Evolutionary conservation across 306 rosid genomes (phyloP).

Genomic region (Quercus mongolica): DNA sequence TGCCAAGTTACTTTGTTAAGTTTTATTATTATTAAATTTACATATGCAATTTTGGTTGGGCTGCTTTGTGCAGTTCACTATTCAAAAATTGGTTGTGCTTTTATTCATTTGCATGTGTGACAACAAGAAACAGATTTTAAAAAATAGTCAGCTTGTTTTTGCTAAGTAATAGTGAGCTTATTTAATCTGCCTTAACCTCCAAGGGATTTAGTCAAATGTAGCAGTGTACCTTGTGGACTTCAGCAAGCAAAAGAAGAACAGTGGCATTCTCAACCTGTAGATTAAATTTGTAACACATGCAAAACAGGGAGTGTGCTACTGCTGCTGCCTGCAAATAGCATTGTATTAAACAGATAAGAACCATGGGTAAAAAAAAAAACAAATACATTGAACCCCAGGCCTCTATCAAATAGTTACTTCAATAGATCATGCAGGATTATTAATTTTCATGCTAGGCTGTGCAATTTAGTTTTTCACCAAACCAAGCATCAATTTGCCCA

Average conservation of each 20-base stretch:
- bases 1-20: background rate
- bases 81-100: background rate
- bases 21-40: background rate
- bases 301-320: constrained; percentile 95
- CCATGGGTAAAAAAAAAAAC: background rate
- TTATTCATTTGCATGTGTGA: background rate
- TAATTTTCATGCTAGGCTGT: background rate
- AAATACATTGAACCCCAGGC: background rate
- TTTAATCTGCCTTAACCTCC: constrained; percentile 2
- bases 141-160: constrained; percentile 7
- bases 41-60: background rate
- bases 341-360: constrained; percentile 12
- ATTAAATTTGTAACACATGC: constrained; percentile 91
- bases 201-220: constrained; percentile 10
- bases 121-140: background rate
- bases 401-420: no score
- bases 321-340: constrained; percentile 65
- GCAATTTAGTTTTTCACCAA: background rate
- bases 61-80: background rate
- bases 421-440: background rate
- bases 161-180: no score
- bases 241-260: constrained; percentile 94
- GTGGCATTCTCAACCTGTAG: constrained; percentile 93
- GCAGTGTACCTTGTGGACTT: constrained; percentile 79
- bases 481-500: background rate